Evolutionary conservation across 805 yeast genomes (phyloP).

Genomic region (Cyberlindnera euphorbiiphila): DNA sequence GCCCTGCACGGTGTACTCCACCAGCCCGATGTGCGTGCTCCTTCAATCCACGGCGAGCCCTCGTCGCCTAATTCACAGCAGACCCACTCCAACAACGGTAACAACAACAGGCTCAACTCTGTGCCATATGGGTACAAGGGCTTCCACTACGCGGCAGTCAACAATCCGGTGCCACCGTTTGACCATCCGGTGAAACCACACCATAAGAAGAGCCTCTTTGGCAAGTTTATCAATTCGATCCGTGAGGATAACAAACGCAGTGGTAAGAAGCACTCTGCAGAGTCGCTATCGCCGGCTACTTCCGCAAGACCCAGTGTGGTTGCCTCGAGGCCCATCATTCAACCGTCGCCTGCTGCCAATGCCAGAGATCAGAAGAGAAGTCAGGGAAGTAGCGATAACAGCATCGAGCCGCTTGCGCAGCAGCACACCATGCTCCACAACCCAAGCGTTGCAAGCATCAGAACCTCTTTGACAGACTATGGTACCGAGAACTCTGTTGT

Average conservation of each 20-base stretch:
- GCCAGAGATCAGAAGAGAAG: slow-evolving; percentile 9
- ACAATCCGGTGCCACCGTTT: slow-evolving; percentile 41
- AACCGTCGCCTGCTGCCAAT: slow-evolving; percentile 16
- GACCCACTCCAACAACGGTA: too few species aligned
- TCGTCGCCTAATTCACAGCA: slow-evolving; percentile 1
- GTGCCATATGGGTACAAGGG: slow-evolving; percentile 29
- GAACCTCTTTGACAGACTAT: slow-evolving; percentile 9
- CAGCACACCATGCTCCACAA: slow-evolving; percentile 4
- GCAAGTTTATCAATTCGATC: slow-evolving; percentile 27
- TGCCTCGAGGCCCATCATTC: slow-evolving; percentile 6
- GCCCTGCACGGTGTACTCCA: too few species aligned
- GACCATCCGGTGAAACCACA: slow-evolving; percentile 46
- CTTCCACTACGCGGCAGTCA: slow-evolving; percentile 26
- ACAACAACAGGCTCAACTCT: slow-evolving; percentile 11
- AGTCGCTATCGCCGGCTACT: slow-evolving; percentile 2
- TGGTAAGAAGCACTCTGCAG: too few species aligned
- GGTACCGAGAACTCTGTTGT: slow-evolving; percentile 36
- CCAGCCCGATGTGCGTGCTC: too few species aligned
- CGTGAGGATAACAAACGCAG: slow-evolving; percentile 26
- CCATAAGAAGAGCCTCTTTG: slow-evolving; percentile 24
- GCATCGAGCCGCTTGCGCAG: slow-evolving; percentile 1
- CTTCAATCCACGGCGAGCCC: neutral
- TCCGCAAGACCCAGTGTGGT: slow-evolving; percentile 9
- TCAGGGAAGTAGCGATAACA: slow-evolving; percentile 9
- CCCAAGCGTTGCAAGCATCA: slow-evolving; percentile 17